A percentile compares a stretch with the other conserved stretches of the same genome.
phyloP scores from a whole-genome alignment of 2,329 filamentous ascomycete genomes.

The Beauveria caledonica region DNA sequence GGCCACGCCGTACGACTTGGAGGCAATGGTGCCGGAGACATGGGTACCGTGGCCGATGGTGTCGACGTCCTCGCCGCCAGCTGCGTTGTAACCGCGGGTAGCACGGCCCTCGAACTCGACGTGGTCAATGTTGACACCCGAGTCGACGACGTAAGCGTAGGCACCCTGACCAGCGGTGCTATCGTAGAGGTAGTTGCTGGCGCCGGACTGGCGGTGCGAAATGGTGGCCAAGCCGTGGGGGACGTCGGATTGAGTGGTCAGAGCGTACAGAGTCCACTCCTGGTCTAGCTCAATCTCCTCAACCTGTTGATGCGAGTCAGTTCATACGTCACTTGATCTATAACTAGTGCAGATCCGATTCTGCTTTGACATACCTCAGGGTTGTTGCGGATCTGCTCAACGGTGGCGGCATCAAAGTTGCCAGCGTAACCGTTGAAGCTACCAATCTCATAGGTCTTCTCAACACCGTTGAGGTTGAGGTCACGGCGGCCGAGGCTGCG shows the following conservation, averaged over 20 bases:
- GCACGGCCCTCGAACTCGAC: conserved; percentile 49
- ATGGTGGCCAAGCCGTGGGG: conserved; percentile 38
- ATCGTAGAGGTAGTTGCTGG: conserved; percentile 30
- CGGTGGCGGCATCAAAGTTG: conserved; percentile 32
- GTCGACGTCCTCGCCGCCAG: conserved; percentile 45
- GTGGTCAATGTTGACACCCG: conserved; percentile 51
- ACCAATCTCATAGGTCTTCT: conserved; percentile 24
- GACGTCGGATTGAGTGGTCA: conserved; percentile 26
- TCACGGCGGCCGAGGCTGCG: conserved; percentile 26
- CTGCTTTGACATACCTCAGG: conserved; percentile 27
- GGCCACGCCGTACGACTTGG: conserved; percentile 53
- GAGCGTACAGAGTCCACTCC: conserved; percentile 18
- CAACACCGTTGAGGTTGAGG: conserved; percentile 23
- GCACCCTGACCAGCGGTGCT: conserved; percentile 44
- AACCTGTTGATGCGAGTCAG: conserved; percentile 19
- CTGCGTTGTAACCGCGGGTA: conserved; percentile 19
- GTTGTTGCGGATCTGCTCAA: conserved; percentile 31
- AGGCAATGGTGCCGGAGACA: conserved; percentile 54
- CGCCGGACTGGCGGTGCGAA: conserved; percentile 30
- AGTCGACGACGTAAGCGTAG: conserved; percentile 58
- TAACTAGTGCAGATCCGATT: background rate
- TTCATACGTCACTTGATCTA: background rate
- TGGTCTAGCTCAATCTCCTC: conserved; percentile 25
- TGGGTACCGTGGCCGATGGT: conserved; percentile 52
- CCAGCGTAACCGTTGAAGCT: conserved; percentile 34